phyloP scores from a whole-genome alignment of 371 early-diverging fungal species.

The Zychaea mexicana region DNA sequence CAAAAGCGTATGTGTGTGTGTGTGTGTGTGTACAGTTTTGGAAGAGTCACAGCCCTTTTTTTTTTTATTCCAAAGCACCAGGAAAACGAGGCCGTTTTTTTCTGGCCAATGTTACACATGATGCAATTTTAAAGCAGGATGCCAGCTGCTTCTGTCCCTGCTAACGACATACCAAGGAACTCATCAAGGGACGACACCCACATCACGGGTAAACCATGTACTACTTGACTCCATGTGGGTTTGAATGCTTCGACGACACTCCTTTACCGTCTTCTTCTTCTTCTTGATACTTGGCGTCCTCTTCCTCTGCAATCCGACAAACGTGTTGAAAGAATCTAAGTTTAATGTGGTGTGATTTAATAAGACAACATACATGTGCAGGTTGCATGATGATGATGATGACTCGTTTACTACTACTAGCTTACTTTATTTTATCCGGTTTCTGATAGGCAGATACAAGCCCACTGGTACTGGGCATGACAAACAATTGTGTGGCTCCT shows the following conservation, averaged over 20 bases:
- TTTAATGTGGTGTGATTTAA: neutral
- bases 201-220: too few relatives aligned
- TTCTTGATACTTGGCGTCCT: constrained; percentile 2
- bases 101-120: constrained; percentile 3
- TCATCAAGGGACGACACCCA: too few relatives aligned
- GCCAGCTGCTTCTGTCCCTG: too few relatives aligned
- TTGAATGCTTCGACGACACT: too few relatives aligned
- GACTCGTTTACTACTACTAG: neutral
- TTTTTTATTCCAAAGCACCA: too few relatives aligned
- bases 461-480: constrained; percentile 79
- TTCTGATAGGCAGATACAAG: constrained; percentile 64
- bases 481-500: constrained; percentile 59
- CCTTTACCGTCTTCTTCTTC: too few relatives aligned
- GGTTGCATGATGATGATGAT: neutral
- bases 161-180: too few relatives aligned
- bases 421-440: constrained; percentile 57
- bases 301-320: neutral
- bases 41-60: neutral
- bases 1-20: neutral
- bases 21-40: neutral
- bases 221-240: too few relatives aligned
- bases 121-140: too few relatives aligned
- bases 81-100: too few relatives aligned
- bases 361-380: too few relatives aligned
- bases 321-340: constrained; percentile 15